Conservation (phyloP, 169 alveolate genomes). For the Plasmodium berghei region DNA sequence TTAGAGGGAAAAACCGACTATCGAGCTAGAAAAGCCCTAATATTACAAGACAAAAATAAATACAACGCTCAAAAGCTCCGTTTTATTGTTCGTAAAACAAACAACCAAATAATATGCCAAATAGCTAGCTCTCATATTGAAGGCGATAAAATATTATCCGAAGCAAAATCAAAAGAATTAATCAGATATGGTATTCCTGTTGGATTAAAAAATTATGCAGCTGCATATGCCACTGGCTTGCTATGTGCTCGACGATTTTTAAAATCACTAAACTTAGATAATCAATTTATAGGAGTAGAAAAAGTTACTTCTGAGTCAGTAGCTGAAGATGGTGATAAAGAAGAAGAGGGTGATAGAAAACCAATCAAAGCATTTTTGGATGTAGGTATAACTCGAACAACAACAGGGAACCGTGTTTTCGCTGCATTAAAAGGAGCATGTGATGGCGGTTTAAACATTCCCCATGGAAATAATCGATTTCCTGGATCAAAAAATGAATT, state of each 20-base stretch:
- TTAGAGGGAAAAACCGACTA: conserved; percentile 99
- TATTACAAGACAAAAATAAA: conserved; percentile 98
- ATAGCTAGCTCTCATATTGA: conserved; percentile 96
- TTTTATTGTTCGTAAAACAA: conserved; percentile 98
- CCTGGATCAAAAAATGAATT: conserved; percentile 97
- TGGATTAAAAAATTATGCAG: conserved; percentile 99
- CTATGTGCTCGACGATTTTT: conserved; percentile 98
- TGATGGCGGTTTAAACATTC: conserved; percentile 99
- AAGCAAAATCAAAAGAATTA: conserved; percentile 98
- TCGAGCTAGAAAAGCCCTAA: conserved; percentile 98
- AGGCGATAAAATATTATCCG: conserved; percentile 97
- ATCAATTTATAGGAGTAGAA: conserved; percentile 94
- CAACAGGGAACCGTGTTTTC: conserved; percentile 99
- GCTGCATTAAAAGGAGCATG: conserved; percentile 99
- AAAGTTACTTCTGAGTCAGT: conserved; percentile 91
- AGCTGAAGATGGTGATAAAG: conserved; percentile 95
- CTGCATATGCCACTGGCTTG: conserved; percentile 98
- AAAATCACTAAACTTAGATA: conserved; percentile 93
- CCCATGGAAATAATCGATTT: conserved; percentile 99
- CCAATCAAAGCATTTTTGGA: conserved; percentile 99
- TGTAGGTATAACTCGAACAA: conserved; percentile 99
- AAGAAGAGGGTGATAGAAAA: conserved; percentile 94
- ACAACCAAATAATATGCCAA: conserved; percentile 96
- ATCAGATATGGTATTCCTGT: conserved; percentile 97
- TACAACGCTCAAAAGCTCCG: conserved; percentile 99